Conservation (phyloP, 2,329 filamentous ascomycete genomes). For the Diaporthe caulivora region DNA sequence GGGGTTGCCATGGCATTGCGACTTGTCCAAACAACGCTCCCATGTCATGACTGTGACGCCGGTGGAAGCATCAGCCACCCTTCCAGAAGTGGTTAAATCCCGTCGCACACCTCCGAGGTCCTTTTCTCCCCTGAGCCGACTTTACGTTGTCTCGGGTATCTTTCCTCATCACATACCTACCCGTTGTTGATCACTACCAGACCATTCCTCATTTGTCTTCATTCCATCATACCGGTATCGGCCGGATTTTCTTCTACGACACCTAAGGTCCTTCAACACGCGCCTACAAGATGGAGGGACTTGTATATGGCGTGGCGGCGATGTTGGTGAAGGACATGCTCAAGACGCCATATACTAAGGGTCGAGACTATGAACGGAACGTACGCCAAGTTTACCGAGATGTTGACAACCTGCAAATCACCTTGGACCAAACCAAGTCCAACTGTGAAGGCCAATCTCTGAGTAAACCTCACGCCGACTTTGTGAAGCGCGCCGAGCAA, state of each 20-base stretch:
- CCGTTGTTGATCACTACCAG: neutral
- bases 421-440: constrained; percentile 30
- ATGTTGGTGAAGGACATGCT: constrained; percentile 35
- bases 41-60: constrained; percentile 5
- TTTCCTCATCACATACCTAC: neutral
- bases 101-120: neutral
- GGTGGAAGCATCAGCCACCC: constrained; percentile 5
- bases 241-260: neutral
- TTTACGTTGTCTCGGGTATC: neutral
- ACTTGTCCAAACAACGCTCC: constrained; percentile 8
- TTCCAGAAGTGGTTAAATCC: constrained; percentile 21
- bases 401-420: constrained; percentile 29
- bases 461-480: neutral
- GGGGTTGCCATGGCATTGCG: constrained; percentile 1
- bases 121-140: neutral
- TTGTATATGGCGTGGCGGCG: constrained; percentile 25
- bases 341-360: constrained; percentile 27
- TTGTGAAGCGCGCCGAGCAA: constrained; percentile 19
- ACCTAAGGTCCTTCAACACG: neutral
- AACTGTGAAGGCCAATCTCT: constrained; percentile 26
- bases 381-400: constrained; percentile 34
- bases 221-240: neutral
- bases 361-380: constrained; percentile 34
- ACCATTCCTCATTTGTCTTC: neutral
- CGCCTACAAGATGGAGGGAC: constrained; percentile 28